phyloP scores from a whole-genome alignment of 805 yeast species.

The Komagataella kurtzmanii region DNA sequence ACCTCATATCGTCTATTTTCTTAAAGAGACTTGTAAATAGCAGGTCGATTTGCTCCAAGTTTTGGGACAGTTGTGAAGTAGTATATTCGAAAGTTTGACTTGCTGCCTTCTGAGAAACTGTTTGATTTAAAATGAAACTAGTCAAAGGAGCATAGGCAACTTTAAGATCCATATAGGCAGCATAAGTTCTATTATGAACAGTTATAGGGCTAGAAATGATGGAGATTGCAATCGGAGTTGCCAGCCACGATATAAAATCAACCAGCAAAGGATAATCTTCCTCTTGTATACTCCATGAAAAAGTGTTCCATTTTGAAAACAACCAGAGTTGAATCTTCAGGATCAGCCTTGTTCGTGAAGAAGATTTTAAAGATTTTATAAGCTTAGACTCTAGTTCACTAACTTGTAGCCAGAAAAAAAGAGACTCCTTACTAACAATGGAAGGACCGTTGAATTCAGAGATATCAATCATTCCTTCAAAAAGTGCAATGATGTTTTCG shows the following conservation, averaged over 20 bases:
- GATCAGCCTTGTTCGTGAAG: constrained; percentile 2
- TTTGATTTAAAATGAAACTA: not conserved
- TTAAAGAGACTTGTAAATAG: not conserved
- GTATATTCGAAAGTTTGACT: not conserved
- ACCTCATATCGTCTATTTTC: not conserved
- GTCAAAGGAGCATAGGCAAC: not conserved
- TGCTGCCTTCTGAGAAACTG: not conserved
- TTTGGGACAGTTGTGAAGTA: not conserved
- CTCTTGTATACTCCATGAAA: constrained; percentile 1
- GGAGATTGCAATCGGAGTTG: not conserved
- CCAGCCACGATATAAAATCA: not conserved
- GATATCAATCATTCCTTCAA: constrained; percentile 35
- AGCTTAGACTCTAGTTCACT: constrained; percentile 16
- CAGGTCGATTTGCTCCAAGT: not conserved
- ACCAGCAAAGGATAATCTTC: not conserved
- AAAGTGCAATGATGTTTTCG: constrained; percentile 8
- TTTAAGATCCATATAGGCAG: not conserved
- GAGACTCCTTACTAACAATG: constrained; percentile 27
- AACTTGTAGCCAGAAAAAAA: constrained; percentile 39
- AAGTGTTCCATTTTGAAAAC: constrained; percentile 27
- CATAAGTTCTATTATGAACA: not conserved
- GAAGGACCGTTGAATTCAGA: constrained; percentile 54
- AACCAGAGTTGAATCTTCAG: constrained; percentile 38
- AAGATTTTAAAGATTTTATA: not conserved
- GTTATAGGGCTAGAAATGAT: not conserved